These are phyloP conservation scores for Leptodontidium sp. DNA, from an alignment of 2,329 filamentous ascomycete species.

Conservation along the genomic window DNA sequence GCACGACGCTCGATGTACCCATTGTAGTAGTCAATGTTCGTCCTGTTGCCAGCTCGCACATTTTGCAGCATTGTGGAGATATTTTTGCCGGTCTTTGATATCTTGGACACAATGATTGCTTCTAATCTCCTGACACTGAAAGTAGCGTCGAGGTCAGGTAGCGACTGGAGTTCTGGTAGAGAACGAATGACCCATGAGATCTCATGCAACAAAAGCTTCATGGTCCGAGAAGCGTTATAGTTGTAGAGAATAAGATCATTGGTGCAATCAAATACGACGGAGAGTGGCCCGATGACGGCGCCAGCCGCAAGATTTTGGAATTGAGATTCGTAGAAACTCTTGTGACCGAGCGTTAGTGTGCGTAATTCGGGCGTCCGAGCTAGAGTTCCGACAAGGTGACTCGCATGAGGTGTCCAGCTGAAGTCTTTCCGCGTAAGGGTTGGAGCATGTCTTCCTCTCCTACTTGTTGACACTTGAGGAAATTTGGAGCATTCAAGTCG, in stretches of 20 bases:
- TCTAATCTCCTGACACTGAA: constrained; percentile 69
- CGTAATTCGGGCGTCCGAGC: constrained; percentile 68
- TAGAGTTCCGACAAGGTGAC: constrained; percentile 70
- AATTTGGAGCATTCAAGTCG: constrained; percentile 48
- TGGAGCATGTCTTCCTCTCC: constrained; percentile 24
- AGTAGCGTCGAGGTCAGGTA: constrained; percentile 62
- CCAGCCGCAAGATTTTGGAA: constrained; percentile 81
- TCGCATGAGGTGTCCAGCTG: constrained; percentile 55
- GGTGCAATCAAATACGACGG: constrained; percentile 77
- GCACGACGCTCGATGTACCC: constrained; percentile 85
- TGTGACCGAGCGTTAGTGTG: constrained; percentile 64
- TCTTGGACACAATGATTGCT: constrained; percentile 62
- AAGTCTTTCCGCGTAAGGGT: constrained; percentile 34
- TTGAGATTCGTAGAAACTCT: constrained; percentile 74
- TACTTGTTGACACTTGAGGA: constrained; percentile 16
- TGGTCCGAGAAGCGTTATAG: constrained; percentile 67
- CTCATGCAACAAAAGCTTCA: constrained; percentile 77
- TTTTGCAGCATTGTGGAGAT: constrained; percentile 69
- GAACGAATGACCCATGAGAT: constrained; percentile 74
- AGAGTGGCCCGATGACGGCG: constrained; percentile 81
- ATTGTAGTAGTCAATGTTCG: constrained; percentile 86
- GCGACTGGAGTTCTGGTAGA: constrained; percentile 75
- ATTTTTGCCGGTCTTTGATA: constrained; percentile 61
- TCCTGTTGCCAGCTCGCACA: constrained; percentile 66
- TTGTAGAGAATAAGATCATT: constrained; percentile 78